Evolutionary conservation across 2,329 filamentous ascomycete genomes (phyloP).

Genomic region (Colletotrichum simmondsii): DNA sequence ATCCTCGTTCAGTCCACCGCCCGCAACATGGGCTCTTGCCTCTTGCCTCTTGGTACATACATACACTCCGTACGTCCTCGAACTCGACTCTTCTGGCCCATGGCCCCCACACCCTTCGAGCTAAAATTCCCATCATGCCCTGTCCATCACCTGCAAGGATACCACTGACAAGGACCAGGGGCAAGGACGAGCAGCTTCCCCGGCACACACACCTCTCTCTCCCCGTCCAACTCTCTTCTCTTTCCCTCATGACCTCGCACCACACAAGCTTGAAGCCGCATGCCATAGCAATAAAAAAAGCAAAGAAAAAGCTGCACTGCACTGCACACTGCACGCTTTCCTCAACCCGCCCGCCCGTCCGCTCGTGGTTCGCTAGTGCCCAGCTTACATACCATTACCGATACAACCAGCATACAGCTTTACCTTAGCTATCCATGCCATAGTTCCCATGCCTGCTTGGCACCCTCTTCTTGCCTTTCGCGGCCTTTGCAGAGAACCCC

Average conservation of each 20-base stretch:
- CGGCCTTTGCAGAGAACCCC: background rate
- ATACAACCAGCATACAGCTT: background rate
- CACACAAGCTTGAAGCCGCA: background rate
- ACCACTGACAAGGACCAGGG: slow-evolving; percentile 18
- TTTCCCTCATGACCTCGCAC: slow-evolving; percentile 2
- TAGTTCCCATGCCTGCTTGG: background rate
- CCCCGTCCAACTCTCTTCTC: background rate
- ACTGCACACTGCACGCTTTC: background rate
- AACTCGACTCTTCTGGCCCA: background rate
- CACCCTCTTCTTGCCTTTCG: background rate
- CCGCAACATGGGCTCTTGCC: slow-evolving; percentile 9
- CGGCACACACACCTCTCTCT: slow-evolving; percentile 27
- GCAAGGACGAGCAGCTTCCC: slow-evolving; percentile 29
- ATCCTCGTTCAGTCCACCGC: background rate
- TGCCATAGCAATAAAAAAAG: background rate
- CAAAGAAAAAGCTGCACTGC: background rate
- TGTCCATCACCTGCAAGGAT: slow-evolving; percentile 33
- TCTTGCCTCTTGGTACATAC: too few species aligned
- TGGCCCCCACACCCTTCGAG: slow-evolving; percentile 7
- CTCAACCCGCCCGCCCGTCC: slow-evolving; percentile 13
- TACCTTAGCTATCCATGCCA: too few species aligned
- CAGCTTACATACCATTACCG: background rate
- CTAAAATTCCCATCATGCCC: slow-evolving; percentile 13
- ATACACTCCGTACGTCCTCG: background rate
- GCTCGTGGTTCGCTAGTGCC: slow-evolving; percentile 4